phyloP scores from a whole-genome alignment of 108 stramenopile species.

The Nitzschia sp. region DNA sequence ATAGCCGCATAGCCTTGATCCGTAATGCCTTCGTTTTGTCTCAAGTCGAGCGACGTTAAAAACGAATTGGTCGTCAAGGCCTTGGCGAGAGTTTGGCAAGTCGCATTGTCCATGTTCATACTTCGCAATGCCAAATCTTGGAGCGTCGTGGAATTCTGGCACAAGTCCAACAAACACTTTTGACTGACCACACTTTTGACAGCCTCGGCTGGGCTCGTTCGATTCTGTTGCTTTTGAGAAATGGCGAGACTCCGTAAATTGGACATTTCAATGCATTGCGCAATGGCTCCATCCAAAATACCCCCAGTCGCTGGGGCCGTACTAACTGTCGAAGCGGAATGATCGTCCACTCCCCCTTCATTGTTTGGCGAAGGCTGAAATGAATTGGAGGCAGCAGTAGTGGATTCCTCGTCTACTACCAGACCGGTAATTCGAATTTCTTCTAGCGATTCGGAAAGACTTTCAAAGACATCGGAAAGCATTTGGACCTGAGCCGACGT shows the following conservation, averaged over 20 bases:
- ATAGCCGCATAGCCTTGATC: conserved; percentile 26
- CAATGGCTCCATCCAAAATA: conserved; percentile 28
- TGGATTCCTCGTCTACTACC: conserved; percentile 2
- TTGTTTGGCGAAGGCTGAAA: background rate
- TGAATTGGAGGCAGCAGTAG: background rate
- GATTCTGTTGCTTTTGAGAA: conserved; percentile 13
- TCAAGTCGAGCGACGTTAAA: conserved; percentile 38
- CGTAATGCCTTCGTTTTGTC: conserved; percentile 37
- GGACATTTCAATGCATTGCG: conserved; percentile 31
- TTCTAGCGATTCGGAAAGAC: conserved; percentile 33
- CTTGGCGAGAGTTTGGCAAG: conserved; percentile 32
- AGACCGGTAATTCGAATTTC: conserved; percentile 37
- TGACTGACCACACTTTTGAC: conserved; percentile 18
- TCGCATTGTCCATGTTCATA: conserved; percentile 35
- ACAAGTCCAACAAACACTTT: conserved; percentile 23
- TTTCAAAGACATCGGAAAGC: conserved; percentile 28
- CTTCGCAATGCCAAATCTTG: conserved; percentile 37
- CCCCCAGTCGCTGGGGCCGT: background rate
- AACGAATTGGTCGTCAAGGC: conserved; percentile 33
- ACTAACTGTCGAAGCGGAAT: background rate
- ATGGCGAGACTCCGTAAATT: conserved; percentile 34
- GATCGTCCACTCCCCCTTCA: background rate
- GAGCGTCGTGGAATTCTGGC: conserved; percentile 26
- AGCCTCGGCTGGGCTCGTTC: background rate
- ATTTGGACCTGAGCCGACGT: conserved; percentile 11